These are phyloP conservation scores for Phytopythium ostracodes DNA, from an alignment of 352 stramenopile genomes.

Conservation along the genomic window DNA sequence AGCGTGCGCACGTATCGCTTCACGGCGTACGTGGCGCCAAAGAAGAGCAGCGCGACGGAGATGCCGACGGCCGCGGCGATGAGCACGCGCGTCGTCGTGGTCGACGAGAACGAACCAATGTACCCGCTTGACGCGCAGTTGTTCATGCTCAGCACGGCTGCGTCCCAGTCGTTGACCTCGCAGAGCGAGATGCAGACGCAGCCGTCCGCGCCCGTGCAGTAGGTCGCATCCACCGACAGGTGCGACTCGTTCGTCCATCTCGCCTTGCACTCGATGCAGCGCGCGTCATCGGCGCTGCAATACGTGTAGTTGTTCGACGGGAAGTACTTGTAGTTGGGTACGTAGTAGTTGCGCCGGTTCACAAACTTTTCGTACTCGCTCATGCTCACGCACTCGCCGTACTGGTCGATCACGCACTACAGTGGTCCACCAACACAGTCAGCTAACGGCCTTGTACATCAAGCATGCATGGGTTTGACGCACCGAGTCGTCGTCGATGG, in stretches of 20 bases:
- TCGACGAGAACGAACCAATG: conserved; percentile 7
- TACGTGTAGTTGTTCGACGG: conserved; percentile 34
- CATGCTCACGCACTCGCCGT: conserved; percentile 35
- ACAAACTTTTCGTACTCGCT: conserved; percentile 25
- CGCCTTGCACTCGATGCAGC: conserved; percentile 23
- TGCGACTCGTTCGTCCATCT: conserved; percentile 28
- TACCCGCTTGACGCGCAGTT: conserved; percentile 5
- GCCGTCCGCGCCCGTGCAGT: conserved; percentile 27
- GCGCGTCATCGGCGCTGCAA: conserved; percentile 30
- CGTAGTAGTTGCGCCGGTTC: conserved; percentile 39
- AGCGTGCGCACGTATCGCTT: conserved; percentile 5
- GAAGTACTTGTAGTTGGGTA: conserved; percentile 39
- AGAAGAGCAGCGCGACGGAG: conserved; percentile 6
- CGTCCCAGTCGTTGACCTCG: conserved; percentile 22
- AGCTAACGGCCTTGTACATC: not conserved
- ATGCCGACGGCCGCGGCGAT: conserved; percentile 22
- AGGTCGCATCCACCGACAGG: conserved; percentile 19
- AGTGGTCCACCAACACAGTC: not conserved
- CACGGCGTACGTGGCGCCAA: conserved; percentile 3
- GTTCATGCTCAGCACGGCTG: conserved; percentile 21
- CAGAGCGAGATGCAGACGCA: conserved; percentile 42
- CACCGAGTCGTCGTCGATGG: conserved; percentile 22
- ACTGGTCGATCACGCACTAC: conserved; percentile 30
- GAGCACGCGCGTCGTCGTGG: conserved; percentile 20
- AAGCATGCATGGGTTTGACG: not conserved